Evolutionary conservation across 2,329 filamentous ascomycete genomes (phyloP).

Genomic region (Paracorniculantispora psalliotae): DNA sequence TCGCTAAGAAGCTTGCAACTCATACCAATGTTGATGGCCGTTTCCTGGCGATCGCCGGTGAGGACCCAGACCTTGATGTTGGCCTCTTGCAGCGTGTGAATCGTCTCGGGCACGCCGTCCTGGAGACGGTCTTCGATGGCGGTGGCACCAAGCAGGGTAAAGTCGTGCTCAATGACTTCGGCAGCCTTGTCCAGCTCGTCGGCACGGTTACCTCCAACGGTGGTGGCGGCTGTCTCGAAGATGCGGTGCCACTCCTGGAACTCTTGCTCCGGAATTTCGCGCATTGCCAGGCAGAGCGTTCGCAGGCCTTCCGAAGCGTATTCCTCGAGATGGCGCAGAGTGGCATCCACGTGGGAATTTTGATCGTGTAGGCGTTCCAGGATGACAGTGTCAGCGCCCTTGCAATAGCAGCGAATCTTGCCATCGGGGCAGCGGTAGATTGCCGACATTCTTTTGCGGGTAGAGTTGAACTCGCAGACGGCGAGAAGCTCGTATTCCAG

Average conservation of each 20-base stretch:
- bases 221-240: constrained; percentile 83
- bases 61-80: constrained; percentile 99
- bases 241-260: constrained; percentile 82
- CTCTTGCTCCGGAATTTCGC: constrained; percentile 85
- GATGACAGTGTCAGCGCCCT: constrained; percentile 97
- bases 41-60: constrained; percentile 96
- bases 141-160: constrained; percentile 87
- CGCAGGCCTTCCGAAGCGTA: constrained; percentile 94
- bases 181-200: constrained; percentile 97
- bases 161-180: constrained; percentile 89
- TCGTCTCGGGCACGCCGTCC: constrained; percentile 96
- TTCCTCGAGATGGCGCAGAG: constrained; percentile 92
- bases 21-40: constrained; percentile 99
- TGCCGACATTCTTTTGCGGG: constrained; percentile 91
- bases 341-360: constrained; percentile 84
- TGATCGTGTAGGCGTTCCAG: constrained; percentile 80
- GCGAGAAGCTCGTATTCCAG: constrained; percentile 86
- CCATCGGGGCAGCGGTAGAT: constrained; percentile 96
- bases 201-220: constrained; percentile 83
- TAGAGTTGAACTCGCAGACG: constrained; percentile 98
- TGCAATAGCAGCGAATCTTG: constrained; percentile 89
- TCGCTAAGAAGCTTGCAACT: constrained; percentile 97
- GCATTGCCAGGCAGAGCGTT: constrained; percentile 90
- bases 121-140: constrained; percentile 96
- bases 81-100: constrained; percentile 91